Conservation (phyloP, 2,329 filamentous ascomycete genomes). For the Penicillium sp. region DNA sequence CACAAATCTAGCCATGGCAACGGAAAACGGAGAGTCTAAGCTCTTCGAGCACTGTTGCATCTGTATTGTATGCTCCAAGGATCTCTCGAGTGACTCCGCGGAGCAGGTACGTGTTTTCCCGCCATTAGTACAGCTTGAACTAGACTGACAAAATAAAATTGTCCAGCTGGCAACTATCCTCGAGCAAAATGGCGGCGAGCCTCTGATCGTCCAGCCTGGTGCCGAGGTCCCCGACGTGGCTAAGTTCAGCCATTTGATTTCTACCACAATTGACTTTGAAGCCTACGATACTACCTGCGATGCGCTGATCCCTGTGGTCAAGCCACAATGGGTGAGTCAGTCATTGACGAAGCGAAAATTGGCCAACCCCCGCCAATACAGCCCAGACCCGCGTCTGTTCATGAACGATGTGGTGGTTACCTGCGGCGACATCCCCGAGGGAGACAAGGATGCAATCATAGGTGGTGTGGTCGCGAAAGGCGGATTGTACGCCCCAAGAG, state of each 20-base stretch:
- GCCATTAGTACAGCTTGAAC: neutral
- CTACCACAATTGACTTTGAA: slow-evolving; percentile 86
- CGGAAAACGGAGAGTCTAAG: slow-evolving; percentile 27
- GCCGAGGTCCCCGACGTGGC: slow-evolving; percentile 40
- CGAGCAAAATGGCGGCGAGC: slow-evolving; percentile 49
- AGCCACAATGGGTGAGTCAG: slow-evolving; percentile 71
- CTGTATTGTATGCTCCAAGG: slow-evolving; percentile 46
- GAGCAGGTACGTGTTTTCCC: slow-evolving; percentile 37
- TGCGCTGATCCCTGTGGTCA: slow-evolving; percentile 79
- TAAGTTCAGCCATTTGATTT: slow-evolving; percentile 63
- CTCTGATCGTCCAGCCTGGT: slow-evolving; percentile 42
- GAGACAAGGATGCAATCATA: slow-evolving; percentile 87
- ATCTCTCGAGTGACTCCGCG: slow-evolving; percentile 40
- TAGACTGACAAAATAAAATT: slow-evolving; percentile 9
- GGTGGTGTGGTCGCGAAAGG: slow-evolving; percentile 88
- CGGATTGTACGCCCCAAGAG: slow-evolving; percentile 69
- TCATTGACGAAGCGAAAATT: slow-evolving; percentile 69
- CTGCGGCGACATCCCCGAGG: slow-evolving; percentile 78
- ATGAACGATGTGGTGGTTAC: slow-evolving; percentile 80
- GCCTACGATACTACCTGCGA: slow-evolving; percentile 74
- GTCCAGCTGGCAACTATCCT: slow-evolving; percentile 48
- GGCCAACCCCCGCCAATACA: slow-evolving; percentile 78
- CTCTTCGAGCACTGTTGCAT: slow-evolving; percentile 48
- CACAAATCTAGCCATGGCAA: slow-evolving; percentile 24
- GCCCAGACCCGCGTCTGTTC: slow-evolving; percentile 85